Percentiles rank a stretch among this genome's conserved stretches.
phyloP scores from a whole-genome alignment of 2,329 filamentous ascomycete genomes.

The Talaromyces marneffei region DNA sequence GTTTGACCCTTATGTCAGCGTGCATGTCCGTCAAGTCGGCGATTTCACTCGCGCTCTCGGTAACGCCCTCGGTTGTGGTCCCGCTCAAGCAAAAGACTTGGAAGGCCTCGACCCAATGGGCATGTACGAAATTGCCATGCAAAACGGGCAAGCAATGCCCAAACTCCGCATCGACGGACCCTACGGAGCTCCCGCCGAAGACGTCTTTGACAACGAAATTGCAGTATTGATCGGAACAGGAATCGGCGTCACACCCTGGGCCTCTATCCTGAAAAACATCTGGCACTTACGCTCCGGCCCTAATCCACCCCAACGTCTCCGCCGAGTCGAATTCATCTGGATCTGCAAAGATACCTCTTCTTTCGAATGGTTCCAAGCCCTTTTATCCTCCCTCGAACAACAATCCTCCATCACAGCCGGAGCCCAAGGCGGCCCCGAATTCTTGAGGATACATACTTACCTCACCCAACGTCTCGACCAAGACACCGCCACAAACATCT shows the following conservation, averaged over 20 bases:
- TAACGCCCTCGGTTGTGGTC: conserved; percentile 86
- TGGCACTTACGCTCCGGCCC: conserved; percentile 90
- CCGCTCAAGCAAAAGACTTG: conserved; percentile 81
- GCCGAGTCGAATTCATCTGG: conserved; percentile 98
- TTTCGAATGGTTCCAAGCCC: conserved; percentile 98
- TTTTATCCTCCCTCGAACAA: conserved; percentile 81
- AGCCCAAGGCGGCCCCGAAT: conserved; percentile 56
- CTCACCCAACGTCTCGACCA: conserved; percentile 88
- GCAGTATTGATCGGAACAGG: conserved; percentile 73
- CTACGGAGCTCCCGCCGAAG: conserved; percentile 93
- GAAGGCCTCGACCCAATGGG: conserved; percentile 86
- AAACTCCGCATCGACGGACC: conserved; percentile 84
- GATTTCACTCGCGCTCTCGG: conserved; percentile 95
- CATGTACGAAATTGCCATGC: conserved; percentile 95
- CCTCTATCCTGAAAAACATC: conserved; percentile 90
- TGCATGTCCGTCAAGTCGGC: conserved; percentile 93
- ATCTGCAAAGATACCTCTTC: conserved; percentile 92
- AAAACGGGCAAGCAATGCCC: conserved; percentile 91
- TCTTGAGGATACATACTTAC: conserved; percentile 96
- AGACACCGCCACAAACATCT: conserved; percentile 93
- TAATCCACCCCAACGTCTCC: conserved; percentile 81
- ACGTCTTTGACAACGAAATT: conserved; percentile 90
- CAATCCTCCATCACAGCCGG: conserved; percentile 70
- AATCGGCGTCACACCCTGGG: conserved; percentile 82
- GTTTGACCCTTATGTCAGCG: conserved; percentile 86